Base-by-base conservation (phyloP, 2,329 filamentous ascomycete genomes). In the Parafenestella ontariensis region DNA sequence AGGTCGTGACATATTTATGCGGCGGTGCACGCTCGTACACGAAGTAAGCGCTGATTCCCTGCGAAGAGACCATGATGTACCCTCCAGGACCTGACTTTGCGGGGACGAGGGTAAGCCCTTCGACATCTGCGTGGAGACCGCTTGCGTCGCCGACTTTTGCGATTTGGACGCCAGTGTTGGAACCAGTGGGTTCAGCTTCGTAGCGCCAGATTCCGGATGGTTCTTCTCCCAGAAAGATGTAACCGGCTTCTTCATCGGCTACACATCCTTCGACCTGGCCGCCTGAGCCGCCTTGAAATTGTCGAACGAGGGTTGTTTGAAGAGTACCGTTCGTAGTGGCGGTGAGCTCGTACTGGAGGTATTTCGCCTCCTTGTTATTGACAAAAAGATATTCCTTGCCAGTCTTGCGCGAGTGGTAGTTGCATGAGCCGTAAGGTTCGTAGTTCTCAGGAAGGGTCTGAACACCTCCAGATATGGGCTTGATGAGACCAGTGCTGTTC, bases 261-360 rank as follows among this genome's bases (percentile, higher is more conserved):
- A 84, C 82, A 45, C 82, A 85, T 3, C 82, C 82, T 64, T 85
- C 82, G 1, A 83, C 81, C 56, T 85, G 82, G 2, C 81, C 80
- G 2, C 82, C 81, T 2, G 78, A 79, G 3, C 82, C 82, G 0
- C 77, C 81, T 1, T 73, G 77, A 46, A 85, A 85, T 33, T 78
- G 77, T n/a, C 82, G 77, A 1, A 84, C 80, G 1, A 85, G 76
- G 0, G 69, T 75, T 0, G 81, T 82, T 28, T 78, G 64, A 1
- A 84, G 75, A 1, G 76, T 76, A 5, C 77, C 77, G 26, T 80
- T 70, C 3, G 69, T 28, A 4, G 73, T 72, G 0, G 77, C 77
- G 0, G 52, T 62, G 1, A 85, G 69, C 52, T 83, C 80, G 54
- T 81, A 84, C 61, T 85, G 82, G 0, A 84, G 77, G 56, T 84